phyloP scores from a whole-genome alignment of 1,284 basidiomycete species.

The Xerocomus minutiporus region DNA sequence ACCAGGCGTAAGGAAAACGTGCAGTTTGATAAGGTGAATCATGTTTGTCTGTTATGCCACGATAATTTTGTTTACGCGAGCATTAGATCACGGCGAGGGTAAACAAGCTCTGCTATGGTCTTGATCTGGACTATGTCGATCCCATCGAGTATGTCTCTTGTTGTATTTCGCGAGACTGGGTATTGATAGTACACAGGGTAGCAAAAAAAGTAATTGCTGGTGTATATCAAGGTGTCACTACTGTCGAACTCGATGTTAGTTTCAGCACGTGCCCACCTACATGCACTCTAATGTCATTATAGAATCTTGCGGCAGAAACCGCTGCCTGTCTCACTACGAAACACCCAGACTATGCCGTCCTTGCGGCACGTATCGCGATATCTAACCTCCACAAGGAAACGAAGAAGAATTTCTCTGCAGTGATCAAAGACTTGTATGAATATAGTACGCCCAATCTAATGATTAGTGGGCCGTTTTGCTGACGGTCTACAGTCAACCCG shows the following conservation, averaged over 20 bases:
- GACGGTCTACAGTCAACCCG: constrained; percentile 76
- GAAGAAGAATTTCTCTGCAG: constrained; percentile 93
- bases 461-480: constrained; percentile 3
- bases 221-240: constrained; percentile 94
- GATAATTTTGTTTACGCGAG: constrained; percentile 15
- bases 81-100: constrained; percentile 83
- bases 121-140: constrained; percentile 91
- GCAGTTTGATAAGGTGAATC: constrained; percentile 77
- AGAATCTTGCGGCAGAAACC: constrained; percentile 95
- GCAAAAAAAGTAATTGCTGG: constrained; percentile 95
- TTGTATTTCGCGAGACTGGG: neutral
- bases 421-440: constrained; percentile 86
- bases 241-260: constrained; percentile 92
- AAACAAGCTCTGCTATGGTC: constrained; percentile 94
- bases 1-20: constrained; percentile 78
- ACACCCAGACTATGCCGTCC: constrained; percentile 96
- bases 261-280: neutral
- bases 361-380: constrained; percentile 97
- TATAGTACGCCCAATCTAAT: constrained; percentile 59
- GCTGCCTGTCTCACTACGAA: constrained; percentile 96
- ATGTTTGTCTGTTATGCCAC: constrained; percentile 1
- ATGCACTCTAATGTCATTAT: constrained; percentile 9
- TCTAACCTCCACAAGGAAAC: constrained; percentile 99
- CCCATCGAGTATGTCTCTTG: constrained; percentile 74
- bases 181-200: constrained; percentile 46